These are phyloP conservation scores for Paulownia fortunei DNA, from an alignment of 257 asterid genomes.

Conservation along the genomic window DNA sequence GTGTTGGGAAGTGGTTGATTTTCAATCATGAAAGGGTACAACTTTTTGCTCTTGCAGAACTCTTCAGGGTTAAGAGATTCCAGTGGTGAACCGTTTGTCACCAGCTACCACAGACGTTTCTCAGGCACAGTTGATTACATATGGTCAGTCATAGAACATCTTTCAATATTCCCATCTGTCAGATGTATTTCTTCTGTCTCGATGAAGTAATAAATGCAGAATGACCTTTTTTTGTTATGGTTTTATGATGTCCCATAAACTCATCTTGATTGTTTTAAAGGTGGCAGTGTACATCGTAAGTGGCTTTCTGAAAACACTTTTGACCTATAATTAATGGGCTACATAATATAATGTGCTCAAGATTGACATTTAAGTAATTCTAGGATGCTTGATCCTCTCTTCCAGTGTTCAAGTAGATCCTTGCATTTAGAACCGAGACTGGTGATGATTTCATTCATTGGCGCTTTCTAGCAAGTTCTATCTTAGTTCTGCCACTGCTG, in stretches of 20 bases:
- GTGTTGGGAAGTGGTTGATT: background rate
- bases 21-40: slow-evolving; percentile 12
- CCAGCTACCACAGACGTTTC: slow-evolving; percentile 88
- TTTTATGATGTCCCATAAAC: background rate
- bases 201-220: background rate
- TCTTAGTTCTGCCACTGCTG: background rate
- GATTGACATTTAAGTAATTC: background rate
- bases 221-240: slow-evolving; percentile 7
- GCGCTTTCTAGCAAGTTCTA: background rate
- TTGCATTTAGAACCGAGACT: background rate
- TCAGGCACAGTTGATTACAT: slow-evolving; percentile 94
- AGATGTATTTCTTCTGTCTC: slow-evolving; percentile 11
- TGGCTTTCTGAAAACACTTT: background rate
- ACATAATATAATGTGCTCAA: background rate
- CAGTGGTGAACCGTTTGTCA: slow-evolving; percentile 81
- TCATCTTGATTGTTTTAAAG: background rate
- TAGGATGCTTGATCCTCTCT: background rate
- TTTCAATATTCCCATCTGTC: background rate
- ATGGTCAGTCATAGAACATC: slow-evolving; percentile 64
- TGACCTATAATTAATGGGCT: background rate
- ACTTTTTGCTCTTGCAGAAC: slow-evolving; percentile 51
- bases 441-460: background rate
- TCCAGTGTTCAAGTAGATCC: background rate
- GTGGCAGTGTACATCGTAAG: background rate
- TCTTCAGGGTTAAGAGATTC: slow-evolving; percentile 72